Base-by-base conservation (phyloP, 768 basidiomycete species). In the Tylopilus intermedius region DNA sequence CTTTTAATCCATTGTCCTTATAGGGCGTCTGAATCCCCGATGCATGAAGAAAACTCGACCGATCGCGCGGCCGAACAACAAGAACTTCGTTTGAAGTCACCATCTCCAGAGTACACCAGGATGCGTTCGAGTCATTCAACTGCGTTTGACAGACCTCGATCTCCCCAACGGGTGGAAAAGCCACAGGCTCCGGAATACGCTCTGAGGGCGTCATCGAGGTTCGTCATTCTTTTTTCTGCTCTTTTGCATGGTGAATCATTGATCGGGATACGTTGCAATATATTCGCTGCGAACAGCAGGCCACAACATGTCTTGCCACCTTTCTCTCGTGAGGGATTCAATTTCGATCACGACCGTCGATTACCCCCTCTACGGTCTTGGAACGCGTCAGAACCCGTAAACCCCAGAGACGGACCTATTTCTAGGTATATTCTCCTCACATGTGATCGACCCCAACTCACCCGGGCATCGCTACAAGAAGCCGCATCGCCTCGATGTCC, bases 311-410 rank as follows among this genome's bases (percentile, higher is more conserved):
- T 55, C 50, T 58, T 67, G 54, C 67, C 67, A 57, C 60, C 67
- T 56, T 57, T 68, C 50, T 55, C 67, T 55, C 65, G 63, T 47
- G 65, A 69, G 47, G 62, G 60, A 46, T 63, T 61, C 60, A 58
- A 62, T 64, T 63, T 67, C 63, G 66, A 65, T 65, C 67, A 61
- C 32, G 65, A 69, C 67, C 63, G 63, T 40, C 63, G 67, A 50
- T 61, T 70, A 47, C 60, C 68, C 39, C 66, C 55, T 53, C 64
- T 67, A 50, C 65, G 69, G 55, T 60, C 66, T 42, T 68, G 68
- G 64, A 67, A 57, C 44, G 35, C 50, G 45, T 54, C 58, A 42
- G 67, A 64, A 27, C 57, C 59, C 30, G 49, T 40, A 50, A 53
- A 53, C 37, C 54, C 47, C 44, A 64, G 61, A 58, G 59, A 65